Base-by-base conservation (phyloP, 805 yeast species). In the Teunomyces stri region DNA sequence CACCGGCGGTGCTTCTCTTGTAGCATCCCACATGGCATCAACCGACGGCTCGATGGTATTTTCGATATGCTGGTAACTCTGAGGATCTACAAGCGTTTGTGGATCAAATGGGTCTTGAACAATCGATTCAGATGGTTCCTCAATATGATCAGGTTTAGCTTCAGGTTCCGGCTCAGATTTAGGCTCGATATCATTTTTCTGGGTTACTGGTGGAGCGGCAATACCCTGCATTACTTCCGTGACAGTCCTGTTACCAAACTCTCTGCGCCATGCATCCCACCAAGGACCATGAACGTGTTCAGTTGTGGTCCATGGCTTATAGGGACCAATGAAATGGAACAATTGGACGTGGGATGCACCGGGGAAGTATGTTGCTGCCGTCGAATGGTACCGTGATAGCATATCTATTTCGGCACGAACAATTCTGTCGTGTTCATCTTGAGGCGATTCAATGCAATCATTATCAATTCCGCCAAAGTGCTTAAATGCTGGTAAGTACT, bases 401-500 rank as follows among this genome's bases (percentile, higher is more conserved):
- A 46, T 39, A 6, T 42, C 20, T 45, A 36, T 6, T 22, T 29
- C 27, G 22, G 28, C 33, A 27, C 45, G 21, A 29, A 13, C 20
- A 35, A 25, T 16, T 10, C 9, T 13, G 20, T 31, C 51, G 42
- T 48, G 20, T 5, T 38, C 40, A n/a, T 22, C 48, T 16, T 15
- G 28, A 9, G 36, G n/a, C 4, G 27, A n/a, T 20, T 25, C 44
- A 2, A 2, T 29, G 6, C 9, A 18, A 15, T 29, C 29, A 16
- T 29, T 37, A 15, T 18, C 22, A 13, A 25, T 20, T 13, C 28
- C 33, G 48, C 51, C 15, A 59, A 84, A 88, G 58, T 78, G 76
- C 34, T 64, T 66, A 58, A 70, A 81, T 0, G 95, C 94, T 0
- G 95, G 94, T 16, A 74, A 68, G 65, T 84, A 86, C 65, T 88